Percentiles rank a stretch among this genome's conserved stretches.
These are phyloP conservation scores for Stevia rebaudiana DNA, from an alignment of 140 eudicot genomes.

Conservation along the genomic window DNA sequence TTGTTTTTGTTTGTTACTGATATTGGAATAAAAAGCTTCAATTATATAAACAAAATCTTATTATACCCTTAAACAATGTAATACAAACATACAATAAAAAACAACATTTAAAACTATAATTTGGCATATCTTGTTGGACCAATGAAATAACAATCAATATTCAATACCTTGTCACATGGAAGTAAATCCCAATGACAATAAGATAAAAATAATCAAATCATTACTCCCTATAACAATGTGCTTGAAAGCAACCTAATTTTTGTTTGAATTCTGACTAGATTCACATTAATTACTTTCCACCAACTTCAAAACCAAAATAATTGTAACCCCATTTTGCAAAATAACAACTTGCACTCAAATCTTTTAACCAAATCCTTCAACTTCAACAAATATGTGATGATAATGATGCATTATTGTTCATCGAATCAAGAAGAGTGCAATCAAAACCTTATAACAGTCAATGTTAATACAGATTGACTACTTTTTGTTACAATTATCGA, in stretches of 20 bases:
- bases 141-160: slow-evolving; percentile 2
- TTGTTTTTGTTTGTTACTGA: too few species aligned
- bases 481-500: slow-evolving; percentile 20
- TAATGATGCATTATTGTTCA: slow-evolving; percentile 19
- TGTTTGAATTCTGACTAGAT: slow-evolving; percentile 29
- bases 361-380: slow-evolving; percentile 17
- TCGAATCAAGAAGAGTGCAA: slow-evolving; percentile 19
- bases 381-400: slow-evolving; percentile 20
- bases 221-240: slow-evolving; percentile 20
- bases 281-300: slow-evolving; percentile 30
- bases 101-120: neutral
- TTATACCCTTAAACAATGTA: neutral
- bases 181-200: slow-evolving; percentile 12
- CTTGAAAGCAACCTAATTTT: slow-evolving; percentile 15
- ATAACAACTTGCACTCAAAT: slow-evolving; percentile 6
- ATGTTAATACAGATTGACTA: slow-evolving; percentile 9
- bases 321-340: neutral
- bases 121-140: slow-evolving; percentile 5
- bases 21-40: too few species aligned
- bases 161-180: slow-evolving; percentile 22
- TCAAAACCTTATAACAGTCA: neutral
- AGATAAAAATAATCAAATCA: slow-evolving; percentile 5
- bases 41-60: neutral
- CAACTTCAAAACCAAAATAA: slow-evolving; percentile 14
- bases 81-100: too few species aligned